phyloP scores from a whole-genome alignment of 495 filamentous ascomycete species.

The Podospora conica region DNA sequence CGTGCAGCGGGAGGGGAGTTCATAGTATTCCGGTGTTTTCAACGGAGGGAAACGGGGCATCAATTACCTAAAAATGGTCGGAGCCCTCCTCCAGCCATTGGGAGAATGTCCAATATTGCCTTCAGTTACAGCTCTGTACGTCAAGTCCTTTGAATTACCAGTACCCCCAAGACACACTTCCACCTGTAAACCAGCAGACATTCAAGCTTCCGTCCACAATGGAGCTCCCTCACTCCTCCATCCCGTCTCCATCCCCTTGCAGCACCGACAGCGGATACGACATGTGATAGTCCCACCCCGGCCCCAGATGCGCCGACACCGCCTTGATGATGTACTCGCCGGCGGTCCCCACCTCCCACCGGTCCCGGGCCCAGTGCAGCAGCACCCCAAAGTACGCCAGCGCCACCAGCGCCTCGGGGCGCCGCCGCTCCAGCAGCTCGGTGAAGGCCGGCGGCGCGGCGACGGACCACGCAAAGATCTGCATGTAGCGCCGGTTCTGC shows the following conservation, averaged over 20 bases:
- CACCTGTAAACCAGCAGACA: too few relatives aligned
- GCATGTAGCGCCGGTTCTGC: conserved; percentile 23
- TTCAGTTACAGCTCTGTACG: too few relatives aligned
- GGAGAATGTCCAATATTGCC: too few relatives aligned
- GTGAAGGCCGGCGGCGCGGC: conserved; percentile 23
- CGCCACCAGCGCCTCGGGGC: conserved; percentile 26
- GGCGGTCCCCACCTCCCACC: conserved; percentile 29
- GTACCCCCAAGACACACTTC: too few relatives aligned
- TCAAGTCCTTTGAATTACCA: too few relatives aligned
- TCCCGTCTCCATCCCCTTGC: conserved; percentile 15
- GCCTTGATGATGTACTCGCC: conserved; percentile 31
- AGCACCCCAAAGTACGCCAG: conserved; percentile 31
- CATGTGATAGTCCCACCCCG: conserved; percentile 27
- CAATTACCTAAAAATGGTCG: too few relatives aligned
- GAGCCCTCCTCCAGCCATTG: too few relatives aligned
- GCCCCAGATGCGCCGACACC: conserved; percentile 31
- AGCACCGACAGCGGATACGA: conserved; percentile 17
- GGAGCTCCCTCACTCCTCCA: not conserved
- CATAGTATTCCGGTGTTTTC: too few relatives aligned
- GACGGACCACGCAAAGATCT: conserved; percentile 31
- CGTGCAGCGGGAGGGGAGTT: too few relatives aligned
- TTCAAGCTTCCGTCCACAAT: not conserved
- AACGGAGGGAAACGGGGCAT: too few relatives aligned
- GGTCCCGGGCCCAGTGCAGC: conserved; percentile 24
- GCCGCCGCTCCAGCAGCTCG: conserved; percentile 19